Base-by-base conservation (phyloP, 2,329 filamentous ascomycete species). In the Colletotrichum godetiae region DNA sequence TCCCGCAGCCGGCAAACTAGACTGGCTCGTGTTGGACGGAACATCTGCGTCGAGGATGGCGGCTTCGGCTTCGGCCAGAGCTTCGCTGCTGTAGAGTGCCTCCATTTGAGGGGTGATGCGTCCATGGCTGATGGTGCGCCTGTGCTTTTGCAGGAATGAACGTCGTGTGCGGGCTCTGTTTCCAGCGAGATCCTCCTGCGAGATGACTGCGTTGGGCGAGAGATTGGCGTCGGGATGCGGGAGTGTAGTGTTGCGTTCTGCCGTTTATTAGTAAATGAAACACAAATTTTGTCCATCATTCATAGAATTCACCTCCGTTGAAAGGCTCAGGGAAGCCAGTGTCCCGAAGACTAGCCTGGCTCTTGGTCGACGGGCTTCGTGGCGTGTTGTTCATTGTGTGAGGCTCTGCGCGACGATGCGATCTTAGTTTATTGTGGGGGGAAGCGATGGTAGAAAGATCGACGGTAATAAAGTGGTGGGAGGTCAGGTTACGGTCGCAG, bases 171-270 rank as follows among this genome's bases (percentile, higher is more conserved):
- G 84, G 46, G 82, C 79, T 61, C 81, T 82, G 29, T 81, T 80
- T 1, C 86, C 80, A 66, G 86, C 83, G 57, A 90, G 81, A 74
- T 91, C 89, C 66, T 88, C 86, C 67, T 88, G 85, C 52, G 86
- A 86, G 72, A 92, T 89, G 77, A 83, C 86, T 57, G 90, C 90
- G 74, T 89, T 85, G 61, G 87, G 86, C 15, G 86, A 88, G 7
- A 89, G 84, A 76, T 91, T 86, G 71, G 91, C 91, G 22, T 91
- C 89, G 27, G 91, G 91, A 73, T 92, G 90, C 24, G 88, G 89
- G 19, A 90, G 83, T 2, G 90, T 91, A 15, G 91, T 92, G 76
- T 91, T 92, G 74, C 87, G 84, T 58, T 80, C 87, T 87, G 73
- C 3, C 19, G 15, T 52, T 7, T 35, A 57, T 74, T 22, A 62